A percentile compares a stretch with the other conserved stretches of the same genome.
These are phyloP conservation scores for Ogataea henricii DNA, from an alignment of 805 yeast genomes.

Conservation along the genomic window DNA sequence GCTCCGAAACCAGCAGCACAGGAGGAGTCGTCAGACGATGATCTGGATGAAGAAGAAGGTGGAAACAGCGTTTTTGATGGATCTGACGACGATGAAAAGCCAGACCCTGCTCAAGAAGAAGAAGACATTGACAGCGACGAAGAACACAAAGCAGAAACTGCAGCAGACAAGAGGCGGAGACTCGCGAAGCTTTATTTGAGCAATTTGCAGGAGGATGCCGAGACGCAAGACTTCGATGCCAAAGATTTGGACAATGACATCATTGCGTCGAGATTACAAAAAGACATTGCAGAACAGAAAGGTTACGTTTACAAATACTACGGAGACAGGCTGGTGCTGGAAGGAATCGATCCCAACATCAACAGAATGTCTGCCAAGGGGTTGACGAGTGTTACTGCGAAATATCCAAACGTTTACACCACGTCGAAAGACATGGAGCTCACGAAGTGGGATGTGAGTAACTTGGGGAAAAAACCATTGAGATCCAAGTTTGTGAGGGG, in stretches of 20 bases:
- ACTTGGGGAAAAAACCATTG: constrained; percentile 58
- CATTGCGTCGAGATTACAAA: constrained; percentile 73
- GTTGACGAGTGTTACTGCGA: constrained; percentile 56
- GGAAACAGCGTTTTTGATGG: constrained; percentile 34
- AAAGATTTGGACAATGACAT: constrained; percentile 87
- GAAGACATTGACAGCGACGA: constrained; percentile 65
- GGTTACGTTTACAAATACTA: constrained; percentile 77
- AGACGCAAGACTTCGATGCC: constrained; percentile 72
- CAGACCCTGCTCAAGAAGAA: constrained; percentile 36
- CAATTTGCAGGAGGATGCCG: constrained; percentile 63
- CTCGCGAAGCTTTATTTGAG: constrained; percentile 91
- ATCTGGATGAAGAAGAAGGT: constrained; percentile 40
- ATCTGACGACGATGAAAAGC: constrained; percentile 23
- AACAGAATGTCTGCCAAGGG: constrained; percentile 65
- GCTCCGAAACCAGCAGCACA: constrained; percentile 8
- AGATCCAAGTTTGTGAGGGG: constrained; percentile 67
- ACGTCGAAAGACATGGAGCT: constrained; percentile 80
- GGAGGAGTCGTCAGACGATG: constrained; percentile 27
- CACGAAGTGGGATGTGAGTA: constrained; percentile 75
- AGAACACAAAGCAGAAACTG: constrained; percentile 72
- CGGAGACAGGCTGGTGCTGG: constrained; percentile 50
- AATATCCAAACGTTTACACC: constrained; percentile 67
- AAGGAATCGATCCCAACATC: constrained; percentile 43
- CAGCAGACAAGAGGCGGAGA: constrained; percentile 92
- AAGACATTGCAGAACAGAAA: constrained; percentile 87